phyloP scores from a whole-genome alignment of 345 rosid species.

The Linum trigynum region DNA sequence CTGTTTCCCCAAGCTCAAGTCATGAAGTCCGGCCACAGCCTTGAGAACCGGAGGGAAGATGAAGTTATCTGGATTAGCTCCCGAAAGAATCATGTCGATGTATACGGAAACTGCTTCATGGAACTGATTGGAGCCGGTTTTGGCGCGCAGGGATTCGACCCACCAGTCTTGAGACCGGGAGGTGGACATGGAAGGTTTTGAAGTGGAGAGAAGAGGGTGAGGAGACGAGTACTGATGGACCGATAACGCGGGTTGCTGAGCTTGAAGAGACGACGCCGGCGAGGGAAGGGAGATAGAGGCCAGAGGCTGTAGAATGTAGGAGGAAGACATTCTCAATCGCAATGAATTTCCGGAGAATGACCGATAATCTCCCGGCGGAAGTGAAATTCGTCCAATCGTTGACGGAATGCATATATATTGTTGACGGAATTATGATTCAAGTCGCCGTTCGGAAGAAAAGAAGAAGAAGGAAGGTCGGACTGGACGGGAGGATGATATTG shows the following conservation, averaged over 20 bases:
- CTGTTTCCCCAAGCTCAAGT: slow-evolving; percentile 54
- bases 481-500: too few species aligned
- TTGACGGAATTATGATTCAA: too few species aligned
- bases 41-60: slow-evolving; percentile 72
- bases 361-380: too few species aligned
- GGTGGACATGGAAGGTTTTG: slow-evolving; percentile 16
- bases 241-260: background rate
- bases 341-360: too few species aligned
- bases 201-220: slow-evolving; percentile 11
- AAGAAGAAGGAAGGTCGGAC: too few species aligned
- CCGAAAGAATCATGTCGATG: slow-evolving; percentile 42
- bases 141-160: slow-evolving; percentile 53
- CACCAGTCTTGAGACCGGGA: slow-evolving; percentile 41
- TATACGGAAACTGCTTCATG: slow-evolving; percentile 57
- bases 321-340: background rate
- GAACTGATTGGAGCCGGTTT: slow-evolving; percentile 46
- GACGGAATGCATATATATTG: too few species aligned
- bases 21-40: slow-evolving; percentile 46
- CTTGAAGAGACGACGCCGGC: slow-evolving; percentile 16
- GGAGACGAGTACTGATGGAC: slow-evolving; percentile 1
- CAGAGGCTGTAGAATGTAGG: slow-evolving; percentile 9
- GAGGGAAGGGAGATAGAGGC: slow-evolving; percentile 5
- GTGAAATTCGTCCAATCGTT: too few species aligned
- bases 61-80: slow-evolving; percentile 49
- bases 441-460: too few species aligned